Base-by-base conservation (phyloP, 306 rosid genomes). In the Fragaria nilgerrensis region DNA sequence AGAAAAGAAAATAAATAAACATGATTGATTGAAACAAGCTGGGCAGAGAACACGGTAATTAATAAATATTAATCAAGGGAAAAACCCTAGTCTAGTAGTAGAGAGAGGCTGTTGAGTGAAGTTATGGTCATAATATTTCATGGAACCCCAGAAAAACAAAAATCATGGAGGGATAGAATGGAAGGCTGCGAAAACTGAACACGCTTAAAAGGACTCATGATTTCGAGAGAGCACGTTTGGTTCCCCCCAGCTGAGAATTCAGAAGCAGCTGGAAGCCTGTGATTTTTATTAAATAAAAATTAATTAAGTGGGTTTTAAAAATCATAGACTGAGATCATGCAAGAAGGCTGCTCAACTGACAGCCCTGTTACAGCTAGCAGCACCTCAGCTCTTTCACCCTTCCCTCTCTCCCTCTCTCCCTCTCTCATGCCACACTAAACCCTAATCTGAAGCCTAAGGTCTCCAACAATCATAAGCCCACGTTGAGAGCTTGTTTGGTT, bases 301-400 rank as follows among this genome's bases (percentile, higher is more conserved):
- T 0, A 27, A 61, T 45, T 2, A 36, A 65, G 14, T 61, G 37
- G 9, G 68, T 5, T 59, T 59, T 63, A 29, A 27, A 65, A 81
- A 71, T 14, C 27, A 36, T 72, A 61, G 79, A 62, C 63, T 75
- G 16, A 85, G 96, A 92, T 96, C 99, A 92, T 88, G 96, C 99
- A 92, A 88, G 93, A 96, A 91, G 83, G 85, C 98, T 89, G 98
- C 89, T 82, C 83, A 85, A 89, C 93, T 87, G 92, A 96, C 99
- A 96, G 91, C 70, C 86, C 80, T 84, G 68, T 91, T 92, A 89
- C 97, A 96, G 98, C 99, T 96, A 83, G 93, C 93, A 87, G 93
- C 93, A 87, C 48, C 69, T 70, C 86, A 66, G 41, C 48, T 37
- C 27, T 1, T 16, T 29, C 63, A 22, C 32, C 29, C 14, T 53